These are phyloP conservation scores for Termitomyces sp. DNA, from an alignment of 768 basidiomycete species.

Conservation along the genomic window DNA sequence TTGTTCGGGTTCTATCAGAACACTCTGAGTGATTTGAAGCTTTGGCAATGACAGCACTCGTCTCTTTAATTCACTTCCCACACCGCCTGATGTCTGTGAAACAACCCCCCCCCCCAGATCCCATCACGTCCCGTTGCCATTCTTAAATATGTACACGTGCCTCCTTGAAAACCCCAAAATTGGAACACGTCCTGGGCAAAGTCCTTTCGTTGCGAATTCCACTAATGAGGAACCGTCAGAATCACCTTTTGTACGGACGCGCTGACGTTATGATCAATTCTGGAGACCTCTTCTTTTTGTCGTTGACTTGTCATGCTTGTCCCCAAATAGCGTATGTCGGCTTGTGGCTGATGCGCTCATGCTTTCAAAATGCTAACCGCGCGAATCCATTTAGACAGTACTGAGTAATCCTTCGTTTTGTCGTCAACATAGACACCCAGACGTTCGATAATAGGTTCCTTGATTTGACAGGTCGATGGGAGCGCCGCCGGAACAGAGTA, in stretches of 20 bases:
- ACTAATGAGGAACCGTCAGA: background rate
- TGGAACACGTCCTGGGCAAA: too few species aligned
- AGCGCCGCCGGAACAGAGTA: constrained; percentile 5
- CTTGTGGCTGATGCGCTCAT: background rate
- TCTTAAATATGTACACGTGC: background rate
- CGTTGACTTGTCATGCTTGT: background rate
- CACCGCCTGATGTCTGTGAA: background rate
- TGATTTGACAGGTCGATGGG: constrained; percentile 2
- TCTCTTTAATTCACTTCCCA: background rate
- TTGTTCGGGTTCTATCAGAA: too few species aligned
- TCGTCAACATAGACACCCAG: constrained; percentile 1
- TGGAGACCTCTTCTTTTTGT: background rate
- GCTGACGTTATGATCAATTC: background rate
- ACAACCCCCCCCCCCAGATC: too few species aligned
- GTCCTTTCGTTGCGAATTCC: background rate
- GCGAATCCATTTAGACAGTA: constrained; percentile 5
- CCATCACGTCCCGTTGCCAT: background rate
- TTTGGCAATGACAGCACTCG: background rate
- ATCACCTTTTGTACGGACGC: background rate
- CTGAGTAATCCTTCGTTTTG: constrained; percentile 7
- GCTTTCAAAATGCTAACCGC: background rate
- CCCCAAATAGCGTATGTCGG: too few species aligned
- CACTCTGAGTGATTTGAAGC: too few species aligned
- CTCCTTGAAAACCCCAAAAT: background rate
- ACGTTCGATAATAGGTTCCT: background rate